A percentile compares a stretch with the other conserved stretches of the same genome.
phyloP scores from a whole-genome alignment of 352 stramenopile genomes.

The Globisporangium takayamanum region DNA sequence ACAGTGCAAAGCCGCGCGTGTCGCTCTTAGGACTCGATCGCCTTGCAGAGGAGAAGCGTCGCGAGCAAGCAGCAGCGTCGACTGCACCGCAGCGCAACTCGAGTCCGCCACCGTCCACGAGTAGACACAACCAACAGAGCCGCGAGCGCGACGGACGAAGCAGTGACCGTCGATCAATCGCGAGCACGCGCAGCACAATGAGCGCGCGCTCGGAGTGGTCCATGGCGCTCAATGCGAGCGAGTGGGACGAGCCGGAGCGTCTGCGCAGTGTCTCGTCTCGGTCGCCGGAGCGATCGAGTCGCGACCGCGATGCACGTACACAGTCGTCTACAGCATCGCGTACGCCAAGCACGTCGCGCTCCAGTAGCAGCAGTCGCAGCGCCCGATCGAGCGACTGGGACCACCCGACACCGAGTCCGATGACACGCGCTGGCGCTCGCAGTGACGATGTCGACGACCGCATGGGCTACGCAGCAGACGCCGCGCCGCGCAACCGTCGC shows the following conservation, averaged over 20 bases:
- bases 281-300: conserved; percentile 2
- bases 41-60: conserved; percentile 54
- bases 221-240: conserved; percentile 39
- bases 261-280: conserved; percentile 44
- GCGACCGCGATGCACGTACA: neutral
- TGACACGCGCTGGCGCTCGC: conserved; percentile 13
- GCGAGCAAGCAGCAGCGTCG: neutral
- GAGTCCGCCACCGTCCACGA: neutral
- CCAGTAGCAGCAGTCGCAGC: conserved; percentile 5
- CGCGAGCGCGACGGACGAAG: neutral
- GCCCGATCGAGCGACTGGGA: conserved; percentile 36
- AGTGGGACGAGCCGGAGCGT: conserved; percentile 74
- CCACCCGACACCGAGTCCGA: conserved; percentile 34
- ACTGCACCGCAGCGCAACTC: neutral
- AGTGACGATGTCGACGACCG: conserved; percentile 5
- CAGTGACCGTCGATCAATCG: conserved; percentile 6
- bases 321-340: neutral
- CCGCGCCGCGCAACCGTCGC: conserved; percentile 3
- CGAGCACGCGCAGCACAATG: conserved; percentile 14
- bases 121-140: neutral
- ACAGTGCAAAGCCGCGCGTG: conserved; percentile 1
- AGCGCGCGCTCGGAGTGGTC: conserved; percentile 25
- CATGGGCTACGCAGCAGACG: conserved; percentile 11
- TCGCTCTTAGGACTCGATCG: conserved; percentile 59
- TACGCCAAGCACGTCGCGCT: conserved; percentile 23